Conservation (phyloP, 108 stramenopile genomes). For the Cyclostephanos invisitatus region DNA sequence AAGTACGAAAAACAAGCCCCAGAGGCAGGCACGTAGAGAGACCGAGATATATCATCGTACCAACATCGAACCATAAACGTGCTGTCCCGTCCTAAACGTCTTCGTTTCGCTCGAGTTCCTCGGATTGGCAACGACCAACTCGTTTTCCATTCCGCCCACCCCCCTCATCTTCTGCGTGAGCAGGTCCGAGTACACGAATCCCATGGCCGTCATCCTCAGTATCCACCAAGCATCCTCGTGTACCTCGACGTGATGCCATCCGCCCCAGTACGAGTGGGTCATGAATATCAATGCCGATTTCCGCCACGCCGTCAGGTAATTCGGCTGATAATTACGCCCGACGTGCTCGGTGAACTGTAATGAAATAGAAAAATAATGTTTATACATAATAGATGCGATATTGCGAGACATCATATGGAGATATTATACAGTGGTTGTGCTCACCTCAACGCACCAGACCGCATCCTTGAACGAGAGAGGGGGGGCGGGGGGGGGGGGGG, state of each 20-base stretch:
- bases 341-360: constrained; percentile 60
- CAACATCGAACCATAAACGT: constrained; percentile 33
- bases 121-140: background rate
- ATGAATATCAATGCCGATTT: constrained; percentile 82
- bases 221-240: constrained; percentile 71
- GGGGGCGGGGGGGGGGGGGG: too few species aligned
- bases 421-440: too few species aligned
- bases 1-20: too few species aligned
- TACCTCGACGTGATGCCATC: constrained; percentile 72
- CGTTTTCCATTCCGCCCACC: constrained; percentile 30
- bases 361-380: too few species aligned
- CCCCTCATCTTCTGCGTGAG: constrained; percentile 48
- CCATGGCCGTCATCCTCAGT: constrained; percentile 56
- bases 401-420: too few species aligned
- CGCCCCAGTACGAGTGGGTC: constrained; percentile 52
- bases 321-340: constrained; percentile 63
- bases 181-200: constrained; percentile 52
- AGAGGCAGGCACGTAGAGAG: too few species aligned
- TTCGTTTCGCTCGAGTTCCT: background rate
- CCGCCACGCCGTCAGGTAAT: constrained; percentile 72
- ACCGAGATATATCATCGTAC: constrained; percentile 1
- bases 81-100: constrained; percentile 38
- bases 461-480: too few species aligned
- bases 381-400: too few species aligned
- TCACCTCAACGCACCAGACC: constrained; percentile 72